Conservation (phyloP, 306 rosid species). For the Pyrus communis region DNA sequence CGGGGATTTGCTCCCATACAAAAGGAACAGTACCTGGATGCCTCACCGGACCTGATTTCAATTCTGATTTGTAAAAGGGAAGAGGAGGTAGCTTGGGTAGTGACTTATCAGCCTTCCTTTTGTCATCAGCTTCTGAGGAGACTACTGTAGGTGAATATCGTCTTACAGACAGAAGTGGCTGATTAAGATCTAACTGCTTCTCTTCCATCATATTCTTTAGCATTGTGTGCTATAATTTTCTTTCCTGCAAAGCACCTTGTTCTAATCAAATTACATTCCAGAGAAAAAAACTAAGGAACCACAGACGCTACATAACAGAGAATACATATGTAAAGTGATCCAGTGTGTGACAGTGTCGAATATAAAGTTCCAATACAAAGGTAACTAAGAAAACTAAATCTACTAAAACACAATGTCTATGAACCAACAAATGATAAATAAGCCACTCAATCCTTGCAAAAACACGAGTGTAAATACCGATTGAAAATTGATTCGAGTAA, state of each 20-base stretch:
- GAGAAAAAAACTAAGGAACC: slow-evolving; percentile 12
- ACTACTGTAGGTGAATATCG: slow-evolving; percentile 40
- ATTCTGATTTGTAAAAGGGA: slow-evolving; percentile 62
- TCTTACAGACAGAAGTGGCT: slow-evolving; percentile 88
- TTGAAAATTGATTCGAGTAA: neutral
- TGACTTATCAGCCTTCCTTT: slow-evolving; percentile 34
- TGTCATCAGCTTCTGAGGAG: slow-evolving; percentile 32
- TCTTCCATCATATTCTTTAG: slow-evolving; percentile 61
- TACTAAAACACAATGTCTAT: neutral
- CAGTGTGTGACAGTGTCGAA: neutral
- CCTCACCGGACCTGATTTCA: slow-evolving; percentile 73
- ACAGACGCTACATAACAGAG: slow-evolving; percentile 1
- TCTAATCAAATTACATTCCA: slow-evolving; percentile 11
- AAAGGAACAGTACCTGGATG: slow-evolving; percentile 78
- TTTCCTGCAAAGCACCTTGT: slow-evolving; percentile 31
- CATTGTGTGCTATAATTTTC: slow-evolving; percentile 14
- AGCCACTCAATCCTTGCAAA: neutral
- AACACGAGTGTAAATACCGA: slow-evolving; percentile 1
- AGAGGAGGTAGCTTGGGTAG: slow-evolving; percentile 36
- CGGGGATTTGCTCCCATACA: slow-evolving; percentile 79
- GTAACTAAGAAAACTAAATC: neutral
- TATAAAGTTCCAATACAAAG: neutral
- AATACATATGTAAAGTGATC: neutral
- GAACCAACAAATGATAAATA: neutral
- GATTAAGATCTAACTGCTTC: slow-evolving; percentile 67